Conservation (phyloP, 345 rosid species). For the Stellera chamaejasme region DNA sequence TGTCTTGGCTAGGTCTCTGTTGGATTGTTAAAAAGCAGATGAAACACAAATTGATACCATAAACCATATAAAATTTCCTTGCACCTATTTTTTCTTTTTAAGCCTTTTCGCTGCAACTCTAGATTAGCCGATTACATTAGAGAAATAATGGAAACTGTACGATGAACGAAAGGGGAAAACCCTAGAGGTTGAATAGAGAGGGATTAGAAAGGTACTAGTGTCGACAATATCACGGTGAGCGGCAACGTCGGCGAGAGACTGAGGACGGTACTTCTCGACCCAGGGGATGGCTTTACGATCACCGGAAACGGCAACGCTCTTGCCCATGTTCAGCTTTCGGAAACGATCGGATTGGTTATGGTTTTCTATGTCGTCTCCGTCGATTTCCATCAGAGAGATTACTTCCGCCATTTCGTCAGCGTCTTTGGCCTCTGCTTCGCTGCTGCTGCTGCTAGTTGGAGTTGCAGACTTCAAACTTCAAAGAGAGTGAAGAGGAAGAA, state of each 20-base stretch:
- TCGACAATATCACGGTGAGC: constrained; percentile 98
- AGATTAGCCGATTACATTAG: no score
- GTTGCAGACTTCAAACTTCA: neutral
- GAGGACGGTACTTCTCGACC: constrained; percentile 99
- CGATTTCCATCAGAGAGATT: constrained; percentile 67
- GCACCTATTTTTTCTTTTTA: neutral
- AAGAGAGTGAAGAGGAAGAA: neutral
- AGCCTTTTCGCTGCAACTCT: neutral
- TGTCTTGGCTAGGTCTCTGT: no score
- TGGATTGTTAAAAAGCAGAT: no score
- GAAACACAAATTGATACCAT: neutral
- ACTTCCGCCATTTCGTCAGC: constrained; percentile 37
- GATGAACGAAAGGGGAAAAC: constrained; percentile 7
- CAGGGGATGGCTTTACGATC: constrained; percentile 62
- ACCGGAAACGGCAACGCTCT: constrained; percentile 34
- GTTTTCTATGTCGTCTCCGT: constrained; percentile 49
- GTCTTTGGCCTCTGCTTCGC: neutral
- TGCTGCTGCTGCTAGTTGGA: neutral
- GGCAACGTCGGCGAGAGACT: constrained; percentile 89
- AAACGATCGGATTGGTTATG: constrained; percentile 10
- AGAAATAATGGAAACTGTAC: neutral
- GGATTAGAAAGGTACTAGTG: constrained; percentile 46
- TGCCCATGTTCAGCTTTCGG: constrained; percentile 38
- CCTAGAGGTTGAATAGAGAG: constrained; percentile 14
- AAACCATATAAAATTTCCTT: neutral